A percentile compares a stretch with the other conserved stretches of the same genome.
phyloP scores from a whole-genome alignment of 345 rosid genomes.

The Melastoma malabathricum region DNA sequence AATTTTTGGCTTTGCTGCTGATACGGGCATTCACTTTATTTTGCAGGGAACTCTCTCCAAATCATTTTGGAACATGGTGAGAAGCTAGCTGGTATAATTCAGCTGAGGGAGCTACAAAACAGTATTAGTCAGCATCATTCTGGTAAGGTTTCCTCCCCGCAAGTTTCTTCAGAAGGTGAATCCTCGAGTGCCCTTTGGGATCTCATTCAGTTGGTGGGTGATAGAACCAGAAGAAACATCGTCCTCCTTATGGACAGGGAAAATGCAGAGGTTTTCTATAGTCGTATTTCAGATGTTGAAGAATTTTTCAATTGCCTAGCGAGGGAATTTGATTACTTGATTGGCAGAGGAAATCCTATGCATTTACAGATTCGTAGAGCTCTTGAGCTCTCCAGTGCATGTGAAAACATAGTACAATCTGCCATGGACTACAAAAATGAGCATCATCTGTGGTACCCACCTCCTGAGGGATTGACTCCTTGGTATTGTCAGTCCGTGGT shows the following conservation, averaged over 20 bases:
- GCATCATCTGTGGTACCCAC: conserved; percentile 87
- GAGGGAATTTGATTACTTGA: conserved; percentile 50
- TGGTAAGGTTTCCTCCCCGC: conserved; percentile 21
- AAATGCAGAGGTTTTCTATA: conserved; percentile 87
- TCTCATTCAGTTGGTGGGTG: conserved; percentile 86
- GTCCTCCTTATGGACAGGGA: conserved; percentile 96
- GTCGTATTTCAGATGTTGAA: conserved; percentile 88
- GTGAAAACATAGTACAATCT: conserved; percentile 51
- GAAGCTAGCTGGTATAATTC: conserved; percentile 82
- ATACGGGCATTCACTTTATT: not conserved
- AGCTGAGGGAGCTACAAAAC: conserved; percentile 73
- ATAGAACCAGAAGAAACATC: conserved; percentile 67
- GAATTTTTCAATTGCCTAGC: conserved; percentile 67
- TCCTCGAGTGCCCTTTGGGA: conserved; percentile 75
- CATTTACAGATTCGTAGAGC: conserved; percentile 55
- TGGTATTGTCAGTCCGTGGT: conserved; percentile 61
- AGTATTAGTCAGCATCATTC: conserved; percentile 51
- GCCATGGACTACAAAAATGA: conserved; percentile 59
- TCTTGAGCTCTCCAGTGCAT: conserved; percentile 63
- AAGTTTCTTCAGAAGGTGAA: conserved; percentile 34
- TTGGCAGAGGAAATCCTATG: conserved; percentile 43
- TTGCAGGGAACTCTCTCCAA: conserved; percentile 67
- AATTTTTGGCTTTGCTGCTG: not conserved
- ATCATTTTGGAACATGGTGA: conserved; percentile 84
- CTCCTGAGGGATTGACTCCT: conserved; percentile 71